Conservation (phyloP, 768 basidiomycete genomes). For the Pisolithus tinctorius region DNA sequence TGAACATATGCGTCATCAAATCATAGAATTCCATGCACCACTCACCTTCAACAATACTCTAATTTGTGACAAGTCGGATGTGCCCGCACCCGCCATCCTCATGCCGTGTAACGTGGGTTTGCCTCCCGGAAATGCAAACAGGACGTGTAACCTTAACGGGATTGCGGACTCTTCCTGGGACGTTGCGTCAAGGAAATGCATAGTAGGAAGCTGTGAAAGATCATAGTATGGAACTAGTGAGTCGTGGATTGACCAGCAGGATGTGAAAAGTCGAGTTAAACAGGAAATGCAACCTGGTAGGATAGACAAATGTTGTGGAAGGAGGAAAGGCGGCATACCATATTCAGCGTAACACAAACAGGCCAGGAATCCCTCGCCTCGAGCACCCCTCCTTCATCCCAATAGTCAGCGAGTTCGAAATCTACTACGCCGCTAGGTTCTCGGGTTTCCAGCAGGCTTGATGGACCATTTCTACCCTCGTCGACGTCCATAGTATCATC, state of each 20-base stretch:
- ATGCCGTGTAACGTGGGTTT: slow-evolving; percentile 51
- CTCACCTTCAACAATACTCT: slow-evolving; percentile 51
- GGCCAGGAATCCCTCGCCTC: slow-evolving; percentile 65
- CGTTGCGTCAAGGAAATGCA: slow-evolving; percentile 71
- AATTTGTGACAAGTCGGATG: slow-evolving; percentile 43
- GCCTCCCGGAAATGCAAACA: slow-evolving; percentile 51
- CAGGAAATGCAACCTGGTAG: too few relatives aligned
- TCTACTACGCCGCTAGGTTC: slow-evolving; percentile 49
- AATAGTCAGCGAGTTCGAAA: slow-evolving; percentile 83
- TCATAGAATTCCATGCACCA: too few relatives aligned
- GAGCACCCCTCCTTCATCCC: slow-evolving; percentile 75
- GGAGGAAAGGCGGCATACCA: slow-evolving; percentile 40
- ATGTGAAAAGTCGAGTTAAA: too few relatives aligned
- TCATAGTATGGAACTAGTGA: not conserved
- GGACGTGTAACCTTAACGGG: slow-evolving; percentile 50
- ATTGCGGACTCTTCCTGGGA: slow-evolving; percentile 64
- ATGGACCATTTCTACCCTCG: slow-evolving; percentile 5
- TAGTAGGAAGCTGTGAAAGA: slow-evolving; percentile 42
- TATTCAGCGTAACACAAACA: slow-evolving; percentile 68
- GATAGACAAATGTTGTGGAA: not conserved
- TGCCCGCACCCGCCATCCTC: slow-evolving; percentile 57
- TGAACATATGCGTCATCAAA: too few relatives aligned
- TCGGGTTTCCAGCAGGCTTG: slow-evolving; percentile 52
- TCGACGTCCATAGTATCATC: slow-evolving; percentile 40
- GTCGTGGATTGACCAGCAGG: too few relatives aligned